Conservation (phyloP, 495 filamentous ascomycete genomes). For the Talaromyces trachyspermus region DNA sequence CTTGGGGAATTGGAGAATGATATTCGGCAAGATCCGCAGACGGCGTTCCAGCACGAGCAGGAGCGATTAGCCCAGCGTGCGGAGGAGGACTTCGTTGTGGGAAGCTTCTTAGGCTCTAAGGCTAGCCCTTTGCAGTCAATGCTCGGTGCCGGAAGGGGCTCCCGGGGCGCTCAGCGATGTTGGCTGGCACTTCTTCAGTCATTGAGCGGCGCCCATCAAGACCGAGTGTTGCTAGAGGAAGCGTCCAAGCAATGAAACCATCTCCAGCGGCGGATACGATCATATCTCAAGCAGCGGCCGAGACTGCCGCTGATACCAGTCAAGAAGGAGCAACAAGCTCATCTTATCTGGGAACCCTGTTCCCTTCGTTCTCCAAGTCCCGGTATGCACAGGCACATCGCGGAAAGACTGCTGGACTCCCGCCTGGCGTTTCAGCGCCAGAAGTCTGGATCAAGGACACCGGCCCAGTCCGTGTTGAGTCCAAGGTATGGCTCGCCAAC, state of each 20-base stretch:
- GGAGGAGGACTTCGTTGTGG: conserved; percentile 82
- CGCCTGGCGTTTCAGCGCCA: conserved; percentile 80
- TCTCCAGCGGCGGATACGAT: conserved; percentile 13
- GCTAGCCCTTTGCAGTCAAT: conserved; percentile 32
- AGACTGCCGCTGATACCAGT: too few relatives aligned
- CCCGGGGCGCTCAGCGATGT: not conserved
- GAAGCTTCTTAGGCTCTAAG: conserved; percentile 62
- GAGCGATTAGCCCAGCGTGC: conserved; percentile 68
- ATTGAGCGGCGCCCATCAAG: not conserved
- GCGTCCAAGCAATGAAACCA: not conserved
- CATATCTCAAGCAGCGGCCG: conserved; percentile 11
- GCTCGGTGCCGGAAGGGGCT: conserved; percentile 28
- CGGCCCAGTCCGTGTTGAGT: conserved; percentile 83
- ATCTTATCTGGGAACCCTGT: conserved; percentile 46
- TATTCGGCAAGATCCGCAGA: conserved; percentile 84
- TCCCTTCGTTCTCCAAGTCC: conserved; percentile 68
- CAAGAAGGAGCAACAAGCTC: conserved; percentile 16
- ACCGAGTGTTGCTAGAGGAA: not conserved
- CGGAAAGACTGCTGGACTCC: conserved; percentile 41
- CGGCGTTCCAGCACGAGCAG: conserved; percentile 87
- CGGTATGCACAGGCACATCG: conserved; percentile 57
- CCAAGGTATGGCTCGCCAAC: conserved; percentile 98
- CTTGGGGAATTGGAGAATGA: conserved; percentile 81
- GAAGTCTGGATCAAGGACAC: conserved; percentile 85
- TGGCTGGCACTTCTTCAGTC: not conserved